phyloP scores from a whole-genome alignment of 306 rosid genomes.

The Vicia faba region DNA sequence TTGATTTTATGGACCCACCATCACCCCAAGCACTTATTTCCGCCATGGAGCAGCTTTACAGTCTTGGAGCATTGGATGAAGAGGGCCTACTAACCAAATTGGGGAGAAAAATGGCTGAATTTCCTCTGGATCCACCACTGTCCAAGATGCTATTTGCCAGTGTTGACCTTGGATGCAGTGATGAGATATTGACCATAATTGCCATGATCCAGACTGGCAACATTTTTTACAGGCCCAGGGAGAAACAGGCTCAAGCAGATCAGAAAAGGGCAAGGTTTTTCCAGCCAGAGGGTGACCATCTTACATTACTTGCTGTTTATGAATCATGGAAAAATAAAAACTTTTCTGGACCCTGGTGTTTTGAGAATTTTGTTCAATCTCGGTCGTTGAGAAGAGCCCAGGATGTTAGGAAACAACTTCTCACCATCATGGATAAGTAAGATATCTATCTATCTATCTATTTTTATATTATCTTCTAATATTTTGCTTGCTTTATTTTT shows the following conservation, averaged over 20 bases:
- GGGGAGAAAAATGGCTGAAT: conserved; percentile 90
- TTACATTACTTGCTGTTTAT: conserved; percentile 80
- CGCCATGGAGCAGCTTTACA: conserved; percentile 77
- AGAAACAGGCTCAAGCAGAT: conserved; percentile 92
- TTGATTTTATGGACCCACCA: conserved; percentile 93
- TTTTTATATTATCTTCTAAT: neutral
- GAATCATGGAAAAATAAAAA: conserved; percentile 86
- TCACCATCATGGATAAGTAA: conserved; percentile 76
- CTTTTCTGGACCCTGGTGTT: conserved; percentile 88
- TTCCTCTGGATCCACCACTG: conserved; percentile 88
- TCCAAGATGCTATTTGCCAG: conserved; percentile 91
- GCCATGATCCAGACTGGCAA: conserved; percentile 92
- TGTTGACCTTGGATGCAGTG: conserved; percentile 93
- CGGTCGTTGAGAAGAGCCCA: conserved; percentile 66
- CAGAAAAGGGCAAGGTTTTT: conserved; percentile 87
- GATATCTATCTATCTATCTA: conserved; percentile 38
- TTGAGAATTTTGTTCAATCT: conserved; percentile 77
- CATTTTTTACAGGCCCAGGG: conserved; percentile 82
- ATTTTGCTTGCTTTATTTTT: conserved; percentile 10
- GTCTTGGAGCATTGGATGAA: conserved; percentile 90
- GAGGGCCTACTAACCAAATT: conserved; percentile 82
- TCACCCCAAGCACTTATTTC: conserved; percentile 80
- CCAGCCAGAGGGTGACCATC: conserved; percentile 95
- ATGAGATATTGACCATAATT: conserved; percentile 83
- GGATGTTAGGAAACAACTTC: conserved; percentile 82